A percentile compares a stretch with the other conserved stretches of the same genome.
phyloP scores from a whole-genome alignment of 495 filamentous ascomycete species.

The Xylaria nigripes region DNA sequence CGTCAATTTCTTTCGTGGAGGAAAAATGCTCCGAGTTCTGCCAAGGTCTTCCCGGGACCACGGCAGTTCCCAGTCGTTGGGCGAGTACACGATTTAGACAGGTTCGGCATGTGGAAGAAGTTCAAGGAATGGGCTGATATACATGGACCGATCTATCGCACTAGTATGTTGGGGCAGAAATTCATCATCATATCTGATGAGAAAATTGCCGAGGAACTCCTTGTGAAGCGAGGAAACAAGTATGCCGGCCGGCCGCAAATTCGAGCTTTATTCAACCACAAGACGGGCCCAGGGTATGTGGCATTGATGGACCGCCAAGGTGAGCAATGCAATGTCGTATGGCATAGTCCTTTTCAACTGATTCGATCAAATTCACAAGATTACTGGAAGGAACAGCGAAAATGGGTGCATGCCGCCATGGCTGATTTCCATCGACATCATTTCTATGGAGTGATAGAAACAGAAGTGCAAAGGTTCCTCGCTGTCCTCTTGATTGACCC shows the following conservation, averaged over 20 bases:
- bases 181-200: conserved; percentile 50
- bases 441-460: conserved; percentile 42
- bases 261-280: conserved; percentile 39
- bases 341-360: neutral
- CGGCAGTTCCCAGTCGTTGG: conserved; percentile 42
- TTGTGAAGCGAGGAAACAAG: conserved; percentile 45
- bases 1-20: conserved; percentile 33
- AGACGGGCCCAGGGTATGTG: conserved; percentile 38
- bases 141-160: conserved; percentile 49
- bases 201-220: conserved; percentile 48
- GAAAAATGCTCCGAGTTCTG: conserved; percentile 15
- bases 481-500: conserved; percentile 37
- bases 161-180: conserved; percentile 36
- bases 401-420: conserved; percentile 44
- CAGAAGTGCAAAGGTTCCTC: conserved; percentile 36
- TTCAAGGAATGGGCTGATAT: conserved; percentile 50
- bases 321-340: conserved; percentile 15
- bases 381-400: conserved; percentile 38
- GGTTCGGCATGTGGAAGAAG: conserved; percentile 46
- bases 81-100: conserved; percentile 42
- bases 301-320: conserved; percentile 43
- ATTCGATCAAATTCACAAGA: conserved; percentile 20
- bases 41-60: conserved; percentile 34
- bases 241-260: conserved; percentile 47
- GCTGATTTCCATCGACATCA: conserved; percentile 38